Conservation (phyloP, 2,329 filamentous ascomycete species). For the Cladorrhinum sp. region DNA sequence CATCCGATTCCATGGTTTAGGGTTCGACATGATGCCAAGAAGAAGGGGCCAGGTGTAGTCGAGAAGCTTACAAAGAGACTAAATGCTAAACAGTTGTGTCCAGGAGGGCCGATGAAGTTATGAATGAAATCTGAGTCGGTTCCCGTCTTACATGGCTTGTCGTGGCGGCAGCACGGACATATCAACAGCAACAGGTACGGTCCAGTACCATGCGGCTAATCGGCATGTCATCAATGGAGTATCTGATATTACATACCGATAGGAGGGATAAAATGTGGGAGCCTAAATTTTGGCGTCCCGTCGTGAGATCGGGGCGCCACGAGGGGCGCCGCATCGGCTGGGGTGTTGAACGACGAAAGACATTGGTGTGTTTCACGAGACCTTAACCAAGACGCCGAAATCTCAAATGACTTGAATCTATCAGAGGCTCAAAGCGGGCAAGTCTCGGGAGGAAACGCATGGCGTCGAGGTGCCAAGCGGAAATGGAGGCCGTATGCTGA, state of each 20-base stretch:
- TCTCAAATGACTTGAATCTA: not conserved
- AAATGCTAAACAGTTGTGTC: not conserved
- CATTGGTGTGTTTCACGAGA: not conserved
- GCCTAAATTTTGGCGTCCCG: not conserved
- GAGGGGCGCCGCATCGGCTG: not conserved
- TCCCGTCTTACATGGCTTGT: not conserved
- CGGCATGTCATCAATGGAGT: not conserved
- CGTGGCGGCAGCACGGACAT: not conserved
- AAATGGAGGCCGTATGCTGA: not conserved
- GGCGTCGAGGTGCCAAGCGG: no score
- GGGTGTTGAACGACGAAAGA: no score
- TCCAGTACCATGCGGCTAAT: not conserved
- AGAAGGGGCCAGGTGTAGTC: no score
- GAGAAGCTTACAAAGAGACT: not conserved
- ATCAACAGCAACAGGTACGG: not conserved
- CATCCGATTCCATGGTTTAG: not conserved
- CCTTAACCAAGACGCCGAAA: not conserved
- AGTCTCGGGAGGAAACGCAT: no score
- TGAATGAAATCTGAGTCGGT: not conserved
- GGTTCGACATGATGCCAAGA: not conserved
- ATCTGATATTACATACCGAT: not conserved
- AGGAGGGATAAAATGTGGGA: not conserved
- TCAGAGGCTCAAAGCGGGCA: not conserved
- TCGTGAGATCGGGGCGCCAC: not conserved
- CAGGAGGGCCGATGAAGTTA: not conserved